Percentiles rank a stretch among this genome's conserved stretches.
These are phyloP conservation scores for Annona squamosa DNA, from an alignment of 164 flowering plant species.

Conservation along the genomic window DNA sequence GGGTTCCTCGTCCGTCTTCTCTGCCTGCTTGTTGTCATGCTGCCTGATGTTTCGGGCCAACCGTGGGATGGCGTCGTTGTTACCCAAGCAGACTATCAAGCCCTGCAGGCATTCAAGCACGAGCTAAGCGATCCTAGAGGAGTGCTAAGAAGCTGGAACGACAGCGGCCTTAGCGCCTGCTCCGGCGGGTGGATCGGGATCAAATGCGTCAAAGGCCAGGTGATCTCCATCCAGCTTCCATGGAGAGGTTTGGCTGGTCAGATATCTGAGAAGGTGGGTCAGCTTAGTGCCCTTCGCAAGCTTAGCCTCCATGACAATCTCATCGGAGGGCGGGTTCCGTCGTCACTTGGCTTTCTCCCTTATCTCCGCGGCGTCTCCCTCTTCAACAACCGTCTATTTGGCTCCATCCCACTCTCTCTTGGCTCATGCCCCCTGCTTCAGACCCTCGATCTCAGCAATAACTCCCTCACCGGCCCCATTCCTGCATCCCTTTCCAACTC, in stretches of 20 bases:
- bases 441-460: constrained; percentile 71
- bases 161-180: constrained; percentile 52
- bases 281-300: constrained; percentile 56
- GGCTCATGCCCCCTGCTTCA: constrained; percentile 53
- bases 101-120: constrained; percentile 50
- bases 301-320: constrained; percentile 78
- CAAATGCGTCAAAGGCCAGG: constrained; percentile 74
- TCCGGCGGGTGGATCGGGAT: constrained; percentile 84
- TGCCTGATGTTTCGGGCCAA: constrained; percentile 23
- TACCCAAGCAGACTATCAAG: constrained; percentile 51
- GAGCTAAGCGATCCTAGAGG: constrained; percentile 48
- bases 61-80: constrained; percentile 47
- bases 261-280: constrained; percentile 69
- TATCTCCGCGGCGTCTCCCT: constrained; percentile 74
- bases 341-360: constrained; percentile 59
- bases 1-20: constrained; percentile 13
- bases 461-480: constrained; percentile 54
- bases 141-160: constrained; percentile 72
- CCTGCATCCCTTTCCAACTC: constrained; percentile 58
- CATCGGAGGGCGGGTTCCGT: constrained; percentile 57
- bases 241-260: constrained; percentile 72
- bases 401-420: constrained; percentile 68
- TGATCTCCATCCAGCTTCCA: constrained; percentile 82
- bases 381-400: constrained; percentile 81
- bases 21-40: constrained; percentile 14